Base-by-base conservation (phyloP, 2,329 filamentous ascomycete genomes). In the Xylariaceae sp. region DNA sequence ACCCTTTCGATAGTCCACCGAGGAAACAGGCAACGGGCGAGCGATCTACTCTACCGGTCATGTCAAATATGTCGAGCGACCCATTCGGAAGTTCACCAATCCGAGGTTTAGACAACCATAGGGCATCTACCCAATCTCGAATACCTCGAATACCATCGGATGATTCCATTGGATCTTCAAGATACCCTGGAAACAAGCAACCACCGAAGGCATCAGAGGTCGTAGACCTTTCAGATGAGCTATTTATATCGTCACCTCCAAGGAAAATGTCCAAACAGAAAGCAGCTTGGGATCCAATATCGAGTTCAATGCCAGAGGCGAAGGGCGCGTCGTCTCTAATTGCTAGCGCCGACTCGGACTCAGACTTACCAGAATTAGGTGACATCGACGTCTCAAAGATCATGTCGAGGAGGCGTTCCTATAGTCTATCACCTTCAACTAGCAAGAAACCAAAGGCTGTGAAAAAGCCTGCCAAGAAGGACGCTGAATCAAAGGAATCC, bases 271-370 rank as follows among this genome's bases (percentile, higher is more conserved):
- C 66, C 4, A 73, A 60, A 44, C 53, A 64, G 19, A 63, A 67
- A 3, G 66, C 65, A 2, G 68, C 70, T 0, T 81, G 78, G 79
- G 79, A 81, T 62, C 79, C 78, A 0, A 82, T 82, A 48, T 83
- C 80, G 0, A 83, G 80, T 64, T 82, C 79, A 1, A 79, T 79
- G 3, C 81, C 80, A 1, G 75, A 81, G 44, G 54, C 55, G 67
- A 52, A 66, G 19, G 54, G 54, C 16, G 26, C 59, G 26, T 46
- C 52, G 4, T 49, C 65, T 12, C 51, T 18, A 70, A 75, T 47
- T 62, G 56, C 6, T 63, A 60, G 61, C 26, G 67, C 62, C 0
- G 61, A 67, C 2, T 76, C 76, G 0, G 79, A 79, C 10, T 44
- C 42, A 3, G 80, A 80, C 0, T 70, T 86, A 5, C 81, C 81